Evolutionary conservation across 2,329 filamentous ascomycete species (phyloP).

Genomic region (Ascochyta koolunga): DNA sequence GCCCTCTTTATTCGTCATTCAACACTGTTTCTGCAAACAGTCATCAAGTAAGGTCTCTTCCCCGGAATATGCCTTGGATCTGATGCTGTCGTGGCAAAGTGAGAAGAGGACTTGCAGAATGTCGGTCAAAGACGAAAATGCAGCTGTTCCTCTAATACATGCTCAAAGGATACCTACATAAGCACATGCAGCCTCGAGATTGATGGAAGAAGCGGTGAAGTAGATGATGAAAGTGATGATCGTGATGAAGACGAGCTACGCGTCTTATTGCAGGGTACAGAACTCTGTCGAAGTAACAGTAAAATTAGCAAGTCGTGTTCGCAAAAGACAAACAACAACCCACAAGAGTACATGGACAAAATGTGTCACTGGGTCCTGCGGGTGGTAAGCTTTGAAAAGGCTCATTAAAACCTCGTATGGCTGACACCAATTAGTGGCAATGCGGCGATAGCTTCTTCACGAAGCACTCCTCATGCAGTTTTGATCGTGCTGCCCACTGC

Average conservation of each 20-base stretch:
- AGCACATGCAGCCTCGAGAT: neutral
- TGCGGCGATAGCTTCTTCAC: conserved; percentile 38
- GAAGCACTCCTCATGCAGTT: conserved; percentile 34
- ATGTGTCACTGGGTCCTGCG: conserved; percentile 38
- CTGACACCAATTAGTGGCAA: conserved; percentile 27
- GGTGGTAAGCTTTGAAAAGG: neutral
- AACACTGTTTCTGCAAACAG: neutral
- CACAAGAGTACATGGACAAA: neutral
- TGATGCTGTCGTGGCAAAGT: neutral
- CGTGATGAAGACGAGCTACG: neutral
- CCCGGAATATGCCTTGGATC: neutral
- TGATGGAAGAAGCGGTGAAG: neutral
- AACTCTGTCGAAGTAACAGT: neutral
- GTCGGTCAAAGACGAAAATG: neutral
- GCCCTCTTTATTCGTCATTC: too few relatives aligned
- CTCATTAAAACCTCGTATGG: neutral
- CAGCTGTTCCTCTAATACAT: neutral
- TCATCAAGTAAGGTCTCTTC: neutral
- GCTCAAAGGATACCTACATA: neutral
- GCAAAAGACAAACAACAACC: neutral
- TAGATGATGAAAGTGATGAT: neutral
- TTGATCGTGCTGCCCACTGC: conserved; percentile 29
- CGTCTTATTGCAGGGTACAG: neutral
- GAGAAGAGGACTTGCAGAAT: neutral
- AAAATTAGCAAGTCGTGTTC: neutral